Evolutionary conservation across 768 basidiomycete genomes (phyloP).

Genomic region (Hygrophorus russula): DNA sequence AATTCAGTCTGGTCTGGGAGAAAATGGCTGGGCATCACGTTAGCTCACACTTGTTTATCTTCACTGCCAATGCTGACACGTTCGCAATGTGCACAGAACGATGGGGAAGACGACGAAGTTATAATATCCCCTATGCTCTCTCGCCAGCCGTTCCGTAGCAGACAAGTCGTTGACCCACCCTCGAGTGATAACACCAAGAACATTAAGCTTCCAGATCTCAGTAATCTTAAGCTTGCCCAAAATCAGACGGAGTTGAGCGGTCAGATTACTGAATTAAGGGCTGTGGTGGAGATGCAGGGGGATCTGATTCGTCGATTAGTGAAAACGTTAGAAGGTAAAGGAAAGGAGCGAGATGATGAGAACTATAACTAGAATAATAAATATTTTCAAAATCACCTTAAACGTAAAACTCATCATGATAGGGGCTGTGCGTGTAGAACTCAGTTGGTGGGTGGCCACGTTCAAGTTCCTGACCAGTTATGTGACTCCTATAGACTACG

Average conservation of each 20-base stretch:
- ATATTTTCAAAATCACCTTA: background rate
- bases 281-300: slow-evolving; percentile 48
- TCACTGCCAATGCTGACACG: background rate
- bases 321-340: slow-evolving; percentile 20
- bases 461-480: too few species aligned
- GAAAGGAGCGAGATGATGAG: slow-evolving; percentile 10
- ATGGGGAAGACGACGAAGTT: slow-evolving; percentile 9
- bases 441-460: too few species aligned
- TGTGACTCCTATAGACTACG: too few species aligned
- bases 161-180: slow-evolving; percentile 8
- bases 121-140: too few species aligned
- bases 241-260: slow-evolving; percentile 56
- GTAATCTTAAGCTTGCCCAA: slow-evolving; percentile 50
- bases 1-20: slow-evolving; percentile 89
- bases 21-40: slow-evolving; percentile 49
- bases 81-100: slow-evolving; percentile 6
- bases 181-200: slow-evolving; percentile 4
- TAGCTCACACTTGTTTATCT: slow-evolving; percentile 8
- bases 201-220: slow-evolving; percentile 26
- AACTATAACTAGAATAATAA: background rate
- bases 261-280: slow-evolving; percentile 50
- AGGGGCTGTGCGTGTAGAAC: too few species aligned
- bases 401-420: background rate
- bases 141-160: slow-evolving; percentile 6
- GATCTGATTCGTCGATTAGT: slow-evolving; percentile 32